A percentile compares a stretch with the other conserved stretches of the same genome.
These are phyloP conservation scores for Kwoniella botswanensis DNA, from an alignment of 768 basidiomycete genomes.

Conservation along the genomic window DNA sequence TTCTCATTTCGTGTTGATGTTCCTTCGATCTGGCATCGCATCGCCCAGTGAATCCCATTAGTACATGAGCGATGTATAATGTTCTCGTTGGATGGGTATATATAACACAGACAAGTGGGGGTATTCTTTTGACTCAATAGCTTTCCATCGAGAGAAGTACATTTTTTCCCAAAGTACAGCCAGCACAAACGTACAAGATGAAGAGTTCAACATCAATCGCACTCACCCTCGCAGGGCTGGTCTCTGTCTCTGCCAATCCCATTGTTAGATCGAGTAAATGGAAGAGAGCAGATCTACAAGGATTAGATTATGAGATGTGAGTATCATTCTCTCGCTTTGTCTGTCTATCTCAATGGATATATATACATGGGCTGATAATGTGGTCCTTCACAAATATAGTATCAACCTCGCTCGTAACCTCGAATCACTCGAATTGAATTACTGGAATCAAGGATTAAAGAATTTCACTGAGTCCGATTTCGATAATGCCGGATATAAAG, in stretches of 20 bases:
- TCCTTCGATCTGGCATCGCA: background rate
- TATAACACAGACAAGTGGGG: background rate
- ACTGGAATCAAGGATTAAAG: slow-evolving; percentile 34
- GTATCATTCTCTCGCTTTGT: background rate
- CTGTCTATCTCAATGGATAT: no score
- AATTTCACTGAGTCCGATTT: slow-evolving; percentile 37
- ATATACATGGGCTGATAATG: background rate
- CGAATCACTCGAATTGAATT: slow-evolving; percentile 32
- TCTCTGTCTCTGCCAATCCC: slow-evolving; percentile 10
- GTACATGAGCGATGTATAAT: no score
- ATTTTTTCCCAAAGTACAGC: background rate
- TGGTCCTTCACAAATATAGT: slow-evolving; percentile 5
- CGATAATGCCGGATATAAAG: slow-evolving; percentile 29
- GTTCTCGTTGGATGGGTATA: background rate
- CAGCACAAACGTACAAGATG: background rate
- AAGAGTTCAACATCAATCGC: slow-evolving; percentile 1
- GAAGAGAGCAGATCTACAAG: slow-evolving; percentile 9
- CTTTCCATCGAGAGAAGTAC: background rate
- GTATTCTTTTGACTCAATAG: background rate
- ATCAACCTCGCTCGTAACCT: slow-evolving; percentile 39
- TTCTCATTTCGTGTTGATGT: background rate
- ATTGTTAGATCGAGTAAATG: slow-evolving; percentile 21
- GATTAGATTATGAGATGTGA: slow-evolving; percentile 34
- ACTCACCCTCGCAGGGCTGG: slow-evolving; percentile 1
- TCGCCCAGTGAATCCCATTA: background rate